phyloP scores from a whole-genome alignment of 768 basidiomycete species.

The Leccinum uliginosum region DNA sequence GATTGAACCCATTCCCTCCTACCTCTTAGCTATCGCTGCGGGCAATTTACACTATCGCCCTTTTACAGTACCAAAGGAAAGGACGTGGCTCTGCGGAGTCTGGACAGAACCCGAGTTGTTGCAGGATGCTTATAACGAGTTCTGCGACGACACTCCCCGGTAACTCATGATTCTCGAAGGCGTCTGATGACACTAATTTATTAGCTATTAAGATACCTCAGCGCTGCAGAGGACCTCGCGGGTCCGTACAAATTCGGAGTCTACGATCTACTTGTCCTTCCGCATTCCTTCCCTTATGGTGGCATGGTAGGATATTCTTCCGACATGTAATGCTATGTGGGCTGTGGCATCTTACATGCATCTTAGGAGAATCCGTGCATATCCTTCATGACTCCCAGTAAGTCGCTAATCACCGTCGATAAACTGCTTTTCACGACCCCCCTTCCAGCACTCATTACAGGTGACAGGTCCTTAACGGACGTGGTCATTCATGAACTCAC shows the following conservation, averaged over 20 bases:
- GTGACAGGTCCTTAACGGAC: conserved; percentile 82
- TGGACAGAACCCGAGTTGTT: conserved; percentile 90
- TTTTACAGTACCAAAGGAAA: conserved; percentile 57
- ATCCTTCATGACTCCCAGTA: conserved; percentile 85
- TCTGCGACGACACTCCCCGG: conserved; percentile 80
- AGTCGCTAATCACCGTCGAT: conserved; percentile 13
- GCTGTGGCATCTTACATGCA: neutral
- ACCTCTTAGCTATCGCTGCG: conserved; percentile 87
- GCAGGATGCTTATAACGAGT: conserved; percentile 80
- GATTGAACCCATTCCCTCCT: conserved; percentile 84
- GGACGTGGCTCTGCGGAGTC: conserved; percentile 76
- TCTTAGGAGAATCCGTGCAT: conserved; percentile 83
- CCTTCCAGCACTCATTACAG: conserved; percentile 67
- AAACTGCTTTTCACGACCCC: neutral
- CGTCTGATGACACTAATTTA: neutral
- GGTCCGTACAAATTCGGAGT: conserved; percentile 79
- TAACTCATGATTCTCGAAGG: conserved; percentile 21
- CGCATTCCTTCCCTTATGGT: conserved; percentile 90
- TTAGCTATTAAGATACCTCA: conserved; percentile 54
- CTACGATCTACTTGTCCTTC: conserved; percentile 86
- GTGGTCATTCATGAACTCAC: conserved; percentile 85
- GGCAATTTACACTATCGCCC: conserved; percentile 76
- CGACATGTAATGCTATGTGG: neutral
- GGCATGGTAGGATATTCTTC: conserved; percentile 57
- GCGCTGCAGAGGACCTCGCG: conserved; percentile 65